Conservation (phyloP, 2,329 filamentous ascomycete genomes). For the Endocalyx cinctus region DNA sequence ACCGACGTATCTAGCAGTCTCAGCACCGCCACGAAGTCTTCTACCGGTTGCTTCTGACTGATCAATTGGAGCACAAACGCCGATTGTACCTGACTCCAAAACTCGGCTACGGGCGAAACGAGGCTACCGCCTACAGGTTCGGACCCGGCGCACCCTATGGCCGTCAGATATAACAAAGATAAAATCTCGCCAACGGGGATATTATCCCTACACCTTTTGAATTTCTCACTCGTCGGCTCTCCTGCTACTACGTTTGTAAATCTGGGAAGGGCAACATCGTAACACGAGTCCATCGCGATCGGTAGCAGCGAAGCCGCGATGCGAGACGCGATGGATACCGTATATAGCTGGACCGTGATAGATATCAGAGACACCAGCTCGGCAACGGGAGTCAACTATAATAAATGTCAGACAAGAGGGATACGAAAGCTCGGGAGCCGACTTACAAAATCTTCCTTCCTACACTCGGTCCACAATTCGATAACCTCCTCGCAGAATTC, state of each 20-base stretch:
- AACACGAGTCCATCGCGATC: slow-evolving; percentile 54
- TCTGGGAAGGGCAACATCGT: slow-evolving; percentile 53
- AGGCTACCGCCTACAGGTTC: slow-evolving; percentile 16
- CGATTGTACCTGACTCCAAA: slow-evolving; percentile 65
- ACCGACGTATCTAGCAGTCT: slow-evolving; percentile 63
- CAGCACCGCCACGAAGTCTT: slow-evolving; percentile 61
- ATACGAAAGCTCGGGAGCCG: slow-evolving; percentile 10
- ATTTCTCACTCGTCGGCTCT: slow-evolving; percentile 38
- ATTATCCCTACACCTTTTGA: slow-evolving; percentile 43
- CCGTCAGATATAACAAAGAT: slow-evolving; percentile 60
- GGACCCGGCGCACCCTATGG: slow-evolving; percentile 52
- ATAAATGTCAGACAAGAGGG: slow-evolving; percentile 5
- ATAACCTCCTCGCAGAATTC: slow-evolving; percentile 62
- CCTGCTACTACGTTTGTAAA: slow-evolving; percentile 45
- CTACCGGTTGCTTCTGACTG: slow-evolving; percentile 58
- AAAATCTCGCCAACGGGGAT: slow-evolving; percentile 62
- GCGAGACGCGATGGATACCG: slow-evolving; percentile 52
- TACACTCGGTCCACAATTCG: slow-evolving; percentile 63
- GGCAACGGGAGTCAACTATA: slow-evolving; percentile 56
- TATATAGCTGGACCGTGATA: slow-evolving; percentile 60
- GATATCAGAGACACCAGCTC: slow-evolving; percentile 61
- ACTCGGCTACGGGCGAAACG: slow-evolving; percentile 36
- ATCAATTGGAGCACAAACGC: slow-evolving; percentile 65
- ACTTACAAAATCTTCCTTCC: slow-evolving; percentile 48
- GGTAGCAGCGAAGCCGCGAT: slow-evolving; percentile 55